Base-by-base conservation (phyloP, 805 yeast species). In the Candida lessepsii region DNA sequence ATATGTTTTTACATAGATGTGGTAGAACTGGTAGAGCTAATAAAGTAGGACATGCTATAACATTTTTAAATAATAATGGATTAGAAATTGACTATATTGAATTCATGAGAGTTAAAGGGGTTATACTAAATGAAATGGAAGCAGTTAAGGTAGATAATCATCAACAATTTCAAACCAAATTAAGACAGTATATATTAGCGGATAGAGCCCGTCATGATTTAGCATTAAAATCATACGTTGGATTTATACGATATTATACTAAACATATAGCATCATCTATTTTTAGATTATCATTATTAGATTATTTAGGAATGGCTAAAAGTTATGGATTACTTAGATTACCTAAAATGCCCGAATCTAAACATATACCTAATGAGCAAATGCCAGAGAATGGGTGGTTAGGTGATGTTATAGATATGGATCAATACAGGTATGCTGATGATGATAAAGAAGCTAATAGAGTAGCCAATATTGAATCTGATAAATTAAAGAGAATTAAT, bases 11-110 rank as follows among this genome's bases (percentile, higher is more conserved):
- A 30, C 99, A 93, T 60, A 75, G 99, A 57, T 86, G 91, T 62
- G 99, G 99, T 16, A 75, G 99, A 54, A 88, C 99, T 0, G 99
- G 96, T 0, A 70, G 99, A 46, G 97, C 97, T 0, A 90, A 91
- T 44, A 78, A 80, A 45, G 71, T 72, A 4, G 99, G 99, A 2
- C 76, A 73, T 42, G 96, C 95, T 0, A 67, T 88, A 2, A 79
- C 86, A 1, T 72, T 93, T 62, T 62, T 93, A 28, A 37, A 19
- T 26, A 39, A 33, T 9, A 81, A 76, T 46, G 53, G 62, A n/a
- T 72, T 86, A 40, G 99, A 93, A 56, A 84, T 80, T 50, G 91
- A 83, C 40, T 93, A 78, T 54, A 70, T 90, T 13, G 86, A 81
- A 16, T 87, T 91, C 50, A 74, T 93, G 81, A 71, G 70, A 17